phyloP scores from a whole-genome alignment of 2,329 filamentous ascomycete genomes.

The Nemania diffusa region DNA sequence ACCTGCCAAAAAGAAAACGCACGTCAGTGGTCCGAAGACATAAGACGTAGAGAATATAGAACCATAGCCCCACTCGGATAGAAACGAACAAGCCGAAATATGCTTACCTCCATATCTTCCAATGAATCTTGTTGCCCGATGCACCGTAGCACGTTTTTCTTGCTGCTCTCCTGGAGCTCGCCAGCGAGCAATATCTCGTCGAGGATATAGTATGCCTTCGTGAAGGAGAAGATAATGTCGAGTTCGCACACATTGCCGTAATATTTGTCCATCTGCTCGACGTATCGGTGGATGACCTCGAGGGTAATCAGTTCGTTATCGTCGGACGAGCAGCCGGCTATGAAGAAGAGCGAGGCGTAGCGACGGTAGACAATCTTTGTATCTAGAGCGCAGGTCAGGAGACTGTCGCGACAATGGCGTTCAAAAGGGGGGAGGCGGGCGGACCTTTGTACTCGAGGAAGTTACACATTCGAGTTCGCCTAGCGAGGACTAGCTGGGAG shows the following conservation, averaged over 20 bases:
- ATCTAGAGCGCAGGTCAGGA: slow-evolving; percentile 67
- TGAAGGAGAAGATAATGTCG: slow-evolving; percentile 99
- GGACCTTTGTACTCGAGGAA: slow-evolving; percentile 99
- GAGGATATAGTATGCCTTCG: slow-evolving; percentile 99
- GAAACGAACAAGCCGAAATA: slow-evolving; percentile 27
- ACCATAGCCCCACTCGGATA: slow-evolving; percentile 16
- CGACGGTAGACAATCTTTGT: slow-evolving; percentile 98
- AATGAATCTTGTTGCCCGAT: slow-evolving; percentile 97
- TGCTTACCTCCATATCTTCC: slow-evolving; percentile 97
- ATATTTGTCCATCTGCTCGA: slow-evolving; percentile 99
- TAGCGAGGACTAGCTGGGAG: slow-evolving; percentile 93
- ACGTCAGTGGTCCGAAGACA: slow-evolving; percentile 59
- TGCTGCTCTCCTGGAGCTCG: slow-evolving; percentile 98
- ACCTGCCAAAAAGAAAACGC: slow-evolving; percentile 69
- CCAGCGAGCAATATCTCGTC: slow-evolving; percentile 95
- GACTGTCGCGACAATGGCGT: slow-evolving; percentile 5
- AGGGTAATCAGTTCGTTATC: slow-evolving; percentile 99
- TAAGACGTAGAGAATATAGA: slow-evolving; percentile 27
- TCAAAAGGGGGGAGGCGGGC: slow-evolving; percentile 21
- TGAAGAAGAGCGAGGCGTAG: slow-evolving; percentile 99
- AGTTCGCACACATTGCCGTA: slow-evolving; percentile 99
- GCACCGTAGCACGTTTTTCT: slow-evolving; percentile 96
- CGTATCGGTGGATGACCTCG: slow-evolving; percentile 98
- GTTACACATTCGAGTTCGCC: slow-evolving; percentile 99
- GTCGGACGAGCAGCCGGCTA: slow-evolving; percentile 94